These are phyloP conservation scores for Brettanomyces anomalus DNA, from an alignment of 805 yeast species.

Conservation along the genomic window DNA sequence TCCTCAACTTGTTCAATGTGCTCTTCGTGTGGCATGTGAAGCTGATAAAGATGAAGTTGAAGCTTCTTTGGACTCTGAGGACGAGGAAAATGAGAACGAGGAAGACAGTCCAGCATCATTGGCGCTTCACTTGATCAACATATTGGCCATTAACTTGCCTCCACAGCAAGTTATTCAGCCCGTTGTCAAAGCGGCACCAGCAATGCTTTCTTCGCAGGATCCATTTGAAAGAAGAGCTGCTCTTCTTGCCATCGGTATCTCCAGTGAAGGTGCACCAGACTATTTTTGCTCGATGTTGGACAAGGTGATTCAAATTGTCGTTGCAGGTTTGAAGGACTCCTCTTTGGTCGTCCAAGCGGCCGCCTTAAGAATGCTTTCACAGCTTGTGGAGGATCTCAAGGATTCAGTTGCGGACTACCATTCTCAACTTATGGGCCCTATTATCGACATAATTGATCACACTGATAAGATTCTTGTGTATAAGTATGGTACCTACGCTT, in stretches of 20 bases:
- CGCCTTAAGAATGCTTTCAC: conserved; percentile 73
- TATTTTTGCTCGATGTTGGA: conserved; percentile 68
- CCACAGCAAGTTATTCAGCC: conserved; percentile 87
- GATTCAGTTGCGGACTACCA: conserved; percentile 80
- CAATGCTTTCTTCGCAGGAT: conserved; percentile 53
- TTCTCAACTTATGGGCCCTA: conserved; percentile 72
- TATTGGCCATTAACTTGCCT: conserved; percentile 76
- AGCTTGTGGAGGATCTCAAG: conserved; percentile 75
- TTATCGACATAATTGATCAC: conserved; percentile 78
- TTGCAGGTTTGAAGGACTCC: conserved; percentile 68
- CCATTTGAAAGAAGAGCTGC: conserved; percentile 82
- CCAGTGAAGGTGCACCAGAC: conserved; percentile 93
- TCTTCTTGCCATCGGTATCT: conserved; percentile 68
- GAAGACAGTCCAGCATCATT: conserved; percentile 73
- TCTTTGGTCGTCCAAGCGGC: conserved; percentile 74
- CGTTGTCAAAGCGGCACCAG: conserved; percentile 54
- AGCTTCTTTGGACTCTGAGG: conserved; percentile 66
- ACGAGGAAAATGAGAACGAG: conserved; percentile 89
- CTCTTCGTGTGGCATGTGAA: conserved; percentile 71
- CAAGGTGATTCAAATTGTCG: conserved; percentile 62
- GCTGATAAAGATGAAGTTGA: conserved; percentile 63
- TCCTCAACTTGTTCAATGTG: conserved; percentile 64
- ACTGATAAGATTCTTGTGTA: conserved; percentile 78
- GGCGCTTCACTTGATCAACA: conserved; percentile 72
- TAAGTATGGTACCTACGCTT: conserved; percentile 82